phyloP scores from a whole-genome alignment of 2,329 filamentous ascomycete genomes.

The Emergomyces africanus region DNA sequence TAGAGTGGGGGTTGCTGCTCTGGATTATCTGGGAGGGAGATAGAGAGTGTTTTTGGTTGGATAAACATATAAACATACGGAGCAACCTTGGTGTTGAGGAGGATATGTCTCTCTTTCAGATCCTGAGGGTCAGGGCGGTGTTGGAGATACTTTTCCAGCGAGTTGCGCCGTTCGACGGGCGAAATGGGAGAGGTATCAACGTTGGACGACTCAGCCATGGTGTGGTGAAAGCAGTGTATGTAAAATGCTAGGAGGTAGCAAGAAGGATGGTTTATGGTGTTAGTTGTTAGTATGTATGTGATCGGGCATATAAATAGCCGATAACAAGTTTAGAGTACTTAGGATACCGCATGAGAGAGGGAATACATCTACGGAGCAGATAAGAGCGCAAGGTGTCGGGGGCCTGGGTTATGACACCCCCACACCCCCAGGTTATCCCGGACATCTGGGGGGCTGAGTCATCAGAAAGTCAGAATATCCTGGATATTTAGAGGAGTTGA shows the following conservation, averaged over 20 bases:
- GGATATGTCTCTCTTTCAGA: conserved; percentile 55
- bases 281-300: background rate
- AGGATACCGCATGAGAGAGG: background rate
- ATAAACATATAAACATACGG: conserved; percentile 40
- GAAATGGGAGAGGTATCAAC: conserved; percentile 49
- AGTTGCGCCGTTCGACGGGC: conserved; percentile 47
- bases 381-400: too few species aligned
- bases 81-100: conserved; percentile 54
- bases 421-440: too few species aligned
- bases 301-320: background rate
- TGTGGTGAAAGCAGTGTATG: background rate
- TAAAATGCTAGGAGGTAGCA: background rate
- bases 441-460: too few species aligned
- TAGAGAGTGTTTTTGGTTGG: background rate
- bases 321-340: background rate
- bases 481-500: too few species aligned
- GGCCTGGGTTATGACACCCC: too few species aligned
- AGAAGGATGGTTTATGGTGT: background rate
- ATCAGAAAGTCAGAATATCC: too few species aligned
- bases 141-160: conserved; percentile 58
- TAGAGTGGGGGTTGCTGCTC: background rate
- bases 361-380: too few species aligned
- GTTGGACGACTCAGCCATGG: conserved; percentile 3
- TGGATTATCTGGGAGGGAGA: background rate
- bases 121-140: conserved; percentile 55